phyloP scores from a whole-genome alignment of 192 early-diverging fungal genomes.

The Geranomyces michiganensis region DNA sequence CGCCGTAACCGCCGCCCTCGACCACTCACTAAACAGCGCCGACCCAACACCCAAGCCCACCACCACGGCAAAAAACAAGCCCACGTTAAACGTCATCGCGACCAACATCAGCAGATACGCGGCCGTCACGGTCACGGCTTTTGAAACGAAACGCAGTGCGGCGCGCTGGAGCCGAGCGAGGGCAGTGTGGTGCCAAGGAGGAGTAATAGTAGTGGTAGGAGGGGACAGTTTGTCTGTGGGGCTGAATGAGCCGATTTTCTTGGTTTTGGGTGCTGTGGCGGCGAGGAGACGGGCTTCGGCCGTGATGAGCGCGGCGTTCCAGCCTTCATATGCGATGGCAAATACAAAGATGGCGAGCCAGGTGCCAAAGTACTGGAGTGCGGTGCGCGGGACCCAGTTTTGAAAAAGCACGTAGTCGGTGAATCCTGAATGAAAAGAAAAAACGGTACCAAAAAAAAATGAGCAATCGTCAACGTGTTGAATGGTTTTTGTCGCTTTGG shows the following conservation, averaged over 20 bases:
- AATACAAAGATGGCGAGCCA: constrained; percentile 58
- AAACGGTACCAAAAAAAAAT: too few relatives aligned
- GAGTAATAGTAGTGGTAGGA: too few relatives aligned
- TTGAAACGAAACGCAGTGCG: too few relatives aligned
- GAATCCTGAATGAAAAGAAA: neutral
- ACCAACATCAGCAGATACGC: too few relatives aligned
- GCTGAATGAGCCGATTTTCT: too few relatives aligned
- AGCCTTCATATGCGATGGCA: constrained; percentile 51
- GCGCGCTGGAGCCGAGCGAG: too few relatives aligned
- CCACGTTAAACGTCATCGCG: too few relatives aligned
- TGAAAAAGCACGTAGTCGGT: constrained; percentile 66
- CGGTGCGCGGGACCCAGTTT: constrained; percentile 59
- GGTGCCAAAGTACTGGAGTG: constrained; percentile 52
- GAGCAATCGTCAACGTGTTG: too few relatives aligned
- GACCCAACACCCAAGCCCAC: constrained; percentile 54
- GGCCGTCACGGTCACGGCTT: too few relatives aligned
- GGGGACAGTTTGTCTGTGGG: too few relatives aligned
- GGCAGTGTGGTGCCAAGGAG: too few relatives aligned
- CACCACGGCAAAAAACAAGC: constrained; percentile 61
- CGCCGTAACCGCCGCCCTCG: constrained; percentile 9
- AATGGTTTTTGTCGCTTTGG: too few relatives aligned
- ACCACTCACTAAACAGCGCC: constrained; percentile 48
- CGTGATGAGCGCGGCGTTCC: constrained; percentile 38
- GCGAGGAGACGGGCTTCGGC: constrained; percentile 35
- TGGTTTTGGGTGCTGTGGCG: neutral